Conservation (phyloP, 1,284 basidiomycete genomes). For the Ganoderma resinaceum region DNA sequence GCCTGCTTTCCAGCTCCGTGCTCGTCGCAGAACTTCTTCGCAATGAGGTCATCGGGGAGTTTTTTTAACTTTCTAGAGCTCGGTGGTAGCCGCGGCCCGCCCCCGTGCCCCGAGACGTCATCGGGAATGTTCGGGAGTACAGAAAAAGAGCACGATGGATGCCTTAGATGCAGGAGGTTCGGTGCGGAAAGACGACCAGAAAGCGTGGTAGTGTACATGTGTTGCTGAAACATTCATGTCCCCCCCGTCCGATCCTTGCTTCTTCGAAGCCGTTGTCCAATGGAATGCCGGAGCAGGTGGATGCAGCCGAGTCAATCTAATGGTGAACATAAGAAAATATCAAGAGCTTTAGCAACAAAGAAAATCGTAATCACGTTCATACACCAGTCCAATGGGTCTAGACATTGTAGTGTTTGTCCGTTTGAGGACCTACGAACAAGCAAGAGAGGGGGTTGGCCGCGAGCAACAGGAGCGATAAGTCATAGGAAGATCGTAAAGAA, state of each 20-base stretch:
- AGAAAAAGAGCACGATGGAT: not conserved
- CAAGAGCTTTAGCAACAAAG: not conserved
- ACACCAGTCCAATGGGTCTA: not conserved
- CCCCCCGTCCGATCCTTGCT: not conserved
- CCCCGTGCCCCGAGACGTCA: not conserved
- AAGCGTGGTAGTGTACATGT: not conserved
- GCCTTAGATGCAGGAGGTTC: not conserved
- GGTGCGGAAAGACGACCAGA: not conserved
- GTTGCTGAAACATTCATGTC: not conserved
- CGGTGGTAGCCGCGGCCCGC: not conserved
- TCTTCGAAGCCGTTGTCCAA: not conserved
- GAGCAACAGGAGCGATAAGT: not conserved
- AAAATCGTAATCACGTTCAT: not conserved
- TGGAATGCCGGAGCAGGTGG: not conserved
- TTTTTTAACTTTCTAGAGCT: not conserved
- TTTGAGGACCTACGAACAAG: not conserved
- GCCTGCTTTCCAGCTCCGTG: not conserved
- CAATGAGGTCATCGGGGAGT: not conserved
- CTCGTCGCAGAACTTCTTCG: not conserved
- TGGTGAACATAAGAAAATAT: not conserved
- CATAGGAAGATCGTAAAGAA: not conserved
- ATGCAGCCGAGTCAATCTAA: not conserved
- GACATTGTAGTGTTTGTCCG: not conserved
- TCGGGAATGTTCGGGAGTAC: constrained; percentile 19
- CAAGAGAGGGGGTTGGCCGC: not conserved